Evolutionary conservation across 1,284 basidiomycete species (phyloP).

Genomic region (Puccinia triticina): DNA sequence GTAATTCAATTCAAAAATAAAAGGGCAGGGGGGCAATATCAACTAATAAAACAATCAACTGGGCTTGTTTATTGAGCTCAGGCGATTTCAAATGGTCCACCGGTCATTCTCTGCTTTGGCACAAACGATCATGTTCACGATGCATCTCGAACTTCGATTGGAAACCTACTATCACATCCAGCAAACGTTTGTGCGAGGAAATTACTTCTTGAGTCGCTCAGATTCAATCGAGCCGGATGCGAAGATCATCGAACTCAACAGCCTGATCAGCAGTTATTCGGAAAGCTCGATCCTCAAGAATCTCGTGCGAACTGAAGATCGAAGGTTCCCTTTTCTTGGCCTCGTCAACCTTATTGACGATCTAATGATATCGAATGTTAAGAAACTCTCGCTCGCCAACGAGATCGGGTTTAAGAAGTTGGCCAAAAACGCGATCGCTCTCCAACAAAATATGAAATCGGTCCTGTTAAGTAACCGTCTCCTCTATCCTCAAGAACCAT

Average conservation of each 20-base stretch:
- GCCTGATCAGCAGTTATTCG: constrained; percentile 71
- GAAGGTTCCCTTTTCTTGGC: constrained; percentile 73
- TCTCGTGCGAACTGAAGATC: constrained; percentile 64
- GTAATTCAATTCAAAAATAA: background rate
- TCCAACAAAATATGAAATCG: constrained; percentile 88
- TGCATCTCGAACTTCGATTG: constrained; percentile 85
- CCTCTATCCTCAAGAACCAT: constrained; percentile 50
- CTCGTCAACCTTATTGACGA: constrained; percentile 84
- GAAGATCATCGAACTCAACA: constrained; percentile 83
- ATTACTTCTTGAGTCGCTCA: constrained; percentile 56
- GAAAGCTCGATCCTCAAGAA: constrained; percentile 72
- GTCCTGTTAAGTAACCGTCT: constrained; percentile 61
- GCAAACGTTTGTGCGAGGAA: constrained; percentile 55
- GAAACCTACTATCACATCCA: constrained; percentile 80
- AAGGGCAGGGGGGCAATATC: background rate
- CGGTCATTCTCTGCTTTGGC: constrained; percentile 87
- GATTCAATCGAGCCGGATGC: constrained; percentile 88
- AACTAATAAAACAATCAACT: background rate
- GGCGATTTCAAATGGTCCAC: constrained; percentile 84
- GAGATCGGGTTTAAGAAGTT: constrained; percentile 83
- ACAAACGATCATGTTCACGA: constrained; percentile 81
- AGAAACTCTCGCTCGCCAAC: constrained; percentile 73
- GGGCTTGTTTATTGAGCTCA: constrained; percentile 59
- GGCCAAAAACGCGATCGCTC: constrained; percentile 81
- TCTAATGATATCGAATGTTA: constrained; percentile 75